Conservation (phyloP, 805 yeast species). For the Candida insectorum region DNA sequence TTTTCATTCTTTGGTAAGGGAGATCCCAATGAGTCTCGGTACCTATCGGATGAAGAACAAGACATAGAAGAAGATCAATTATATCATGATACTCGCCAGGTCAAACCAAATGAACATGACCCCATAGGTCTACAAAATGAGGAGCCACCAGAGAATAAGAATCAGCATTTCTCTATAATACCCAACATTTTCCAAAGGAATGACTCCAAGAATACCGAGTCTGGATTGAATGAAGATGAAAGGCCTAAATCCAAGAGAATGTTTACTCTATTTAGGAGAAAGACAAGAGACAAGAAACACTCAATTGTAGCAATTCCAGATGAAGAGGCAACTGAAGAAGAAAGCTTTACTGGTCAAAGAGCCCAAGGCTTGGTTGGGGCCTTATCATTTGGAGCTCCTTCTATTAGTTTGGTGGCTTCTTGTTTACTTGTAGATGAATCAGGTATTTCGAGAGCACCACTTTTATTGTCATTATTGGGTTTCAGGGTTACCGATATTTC, state of each 20-base stretch:
- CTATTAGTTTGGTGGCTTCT: constrained; percentile 71
- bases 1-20: constrained; percentile 23
- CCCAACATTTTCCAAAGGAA: too few species aligned
- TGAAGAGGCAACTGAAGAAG: constrained; percentile 15
- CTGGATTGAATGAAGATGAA: background rate
- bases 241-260: constrained; percentile 11
- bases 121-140: background rate
- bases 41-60: constrained; percentile 27
- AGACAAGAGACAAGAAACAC: constrained; percentile 17
- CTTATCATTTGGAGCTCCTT: constrained; percentile 66
- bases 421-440: constrained; percentile 73
- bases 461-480: constrained; percentile 70
- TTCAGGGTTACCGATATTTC: constrained; percentile 56
- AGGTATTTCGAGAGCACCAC: constrained; percentile 76
- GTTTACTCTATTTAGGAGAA: constrained; percentile 23
- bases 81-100: too few species aligned
- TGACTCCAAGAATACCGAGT: background rate
- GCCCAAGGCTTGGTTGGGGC: constrained; percentile 37
- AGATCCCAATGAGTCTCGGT: constrained; percentile 33
- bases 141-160: background rate
- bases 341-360: constrained; percentile 31
- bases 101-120: too few species aligned
- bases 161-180: background rate
- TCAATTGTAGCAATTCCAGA: constrained; percentile 14
- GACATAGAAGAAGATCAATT: constrained; percentile 14